Percentiles rank a stretch among this genome's conserved stretches.
Conservation (phyloP, 129 eudicot genomes). For the Escallonia herrerae region DNA sequence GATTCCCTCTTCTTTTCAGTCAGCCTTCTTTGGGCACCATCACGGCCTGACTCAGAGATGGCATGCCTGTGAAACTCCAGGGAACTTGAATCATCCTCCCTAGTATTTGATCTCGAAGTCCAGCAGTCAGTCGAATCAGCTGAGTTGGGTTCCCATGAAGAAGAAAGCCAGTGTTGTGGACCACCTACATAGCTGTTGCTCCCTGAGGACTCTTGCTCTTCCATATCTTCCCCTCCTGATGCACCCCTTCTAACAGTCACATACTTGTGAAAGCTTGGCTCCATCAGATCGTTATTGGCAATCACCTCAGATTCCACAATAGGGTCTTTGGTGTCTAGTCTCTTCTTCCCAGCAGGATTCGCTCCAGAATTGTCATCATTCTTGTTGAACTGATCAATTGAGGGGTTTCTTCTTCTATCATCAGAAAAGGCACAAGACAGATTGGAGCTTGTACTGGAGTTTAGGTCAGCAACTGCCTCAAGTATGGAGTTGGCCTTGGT, state of each 20-base stretch:
- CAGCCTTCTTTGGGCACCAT: constrained; percentile 9
- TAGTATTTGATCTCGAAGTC: constrained; percentile 37
- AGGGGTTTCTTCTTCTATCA: constrained; percentile 32
- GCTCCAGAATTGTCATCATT: background rate
- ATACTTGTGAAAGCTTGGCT: constrained; percentile 84
- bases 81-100: constrained; percentile 26
- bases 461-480: constrained; percentile 92
- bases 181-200: constrained; percentile 75
- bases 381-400: constrained; percentile 25
- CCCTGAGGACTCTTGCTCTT: constrained; percentile 84
- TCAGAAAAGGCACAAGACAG: constrained; percentile 29
- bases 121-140: constrained; percentile 82
- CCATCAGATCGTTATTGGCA: constrained; percentile 57
- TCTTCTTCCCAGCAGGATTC: constrained; percentile 8
- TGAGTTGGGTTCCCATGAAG: constrained; percentile 89
- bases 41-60: constrained; percentile 16
- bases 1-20: constrained; percentile 18
- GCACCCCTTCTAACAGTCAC: constrained; percentile 69
- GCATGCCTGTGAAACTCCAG: constrained; percentile 32
- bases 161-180: constrained; percentile 54
- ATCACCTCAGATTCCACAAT: constrained; percentile 54
- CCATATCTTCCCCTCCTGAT: constrained; percentile 40
- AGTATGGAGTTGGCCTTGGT: constrained; percentile 78
- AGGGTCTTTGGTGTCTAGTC: constrained; percentile 19
- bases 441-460: constrained; percentile 53